phyloP scores from a whole-genome alignment of 2,329 filamentous ascomycete genomes.

The Ceratocystis destructans region DNA sequence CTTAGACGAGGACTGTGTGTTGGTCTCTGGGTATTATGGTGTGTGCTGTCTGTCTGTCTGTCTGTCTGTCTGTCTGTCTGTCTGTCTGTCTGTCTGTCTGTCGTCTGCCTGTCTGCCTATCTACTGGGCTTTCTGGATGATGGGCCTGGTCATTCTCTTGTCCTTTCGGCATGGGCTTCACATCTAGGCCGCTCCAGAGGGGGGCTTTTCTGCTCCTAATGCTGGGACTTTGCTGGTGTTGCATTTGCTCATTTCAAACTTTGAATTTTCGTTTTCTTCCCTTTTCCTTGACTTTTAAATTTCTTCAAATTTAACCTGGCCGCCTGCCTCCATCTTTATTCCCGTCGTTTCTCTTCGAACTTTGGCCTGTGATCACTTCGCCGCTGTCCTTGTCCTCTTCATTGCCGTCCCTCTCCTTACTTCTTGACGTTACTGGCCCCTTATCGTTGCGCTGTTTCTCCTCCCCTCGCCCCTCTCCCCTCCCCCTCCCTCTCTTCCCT shows the following conservation, averaged over 20 bases:
- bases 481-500: neutral
- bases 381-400: neutral
- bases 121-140: too few relatives aligned
- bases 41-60: too few relatives aligned
- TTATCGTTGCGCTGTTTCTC: neutral
- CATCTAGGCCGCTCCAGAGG: too few relatives aligned
- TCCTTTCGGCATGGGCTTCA: neutral
- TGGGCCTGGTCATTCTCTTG: neutral
- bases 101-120: too few relatives aligned
- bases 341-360: neutral
- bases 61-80: too few relatives aligned
- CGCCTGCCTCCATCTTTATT: neutral
- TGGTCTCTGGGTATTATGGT: too few relatives aligned
- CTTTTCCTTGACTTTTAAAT: neutral
- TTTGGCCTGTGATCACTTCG: neutral
- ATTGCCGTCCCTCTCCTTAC: neutral
- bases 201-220: neutral
- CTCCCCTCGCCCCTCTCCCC: neutral
- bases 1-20: too few relatives aligned
- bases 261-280: neutral
- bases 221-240: neutral
- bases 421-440: too few relatives aligned
- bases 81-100: too few relatives aligned
- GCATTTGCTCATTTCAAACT: conserved; percentile 4
- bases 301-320: neutral